Conservation (phyloP, 176 grass and related monocot species). For the Bothriochloa decipiens region DNA sequence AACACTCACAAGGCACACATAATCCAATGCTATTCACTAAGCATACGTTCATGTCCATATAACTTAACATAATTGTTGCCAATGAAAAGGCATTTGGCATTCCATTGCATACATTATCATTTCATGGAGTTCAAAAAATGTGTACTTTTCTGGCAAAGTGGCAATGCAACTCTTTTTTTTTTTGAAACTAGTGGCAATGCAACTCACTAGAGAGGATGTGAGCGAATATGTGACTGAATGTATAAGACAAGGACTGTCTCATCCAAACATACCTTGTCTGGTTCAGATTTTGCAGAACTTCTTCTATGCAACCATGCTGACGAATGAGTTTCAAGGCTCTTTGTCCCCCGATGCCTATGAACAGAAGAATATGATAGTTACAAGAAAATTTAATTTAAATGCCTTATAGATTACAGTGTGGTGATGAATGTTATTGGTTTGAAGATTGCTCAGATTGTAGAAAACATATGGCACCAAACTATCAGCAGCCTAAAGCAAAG, state of each 20-base stretch:
- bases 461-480: constrained; percentile 13
- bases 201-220: constrained; percentile 19
- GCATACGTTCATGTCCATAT: not conserved
- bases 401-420: not conserved
- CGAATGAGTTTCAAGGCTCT: constrained; percentile 92
- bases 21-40: not conserved
- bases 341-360: constrained; percentile 88
- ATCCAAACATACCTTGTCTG: constrained; percentile 58
- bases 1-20: constrained; percentile 17
- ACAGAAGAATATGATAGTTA: constrained; percentile 15
- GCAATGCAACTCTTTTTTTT: no score
- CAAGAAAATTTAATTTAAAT: constrained; percentile 25
- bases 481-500: constrained; percentile 25
- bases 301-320: constrained; percentile 82
- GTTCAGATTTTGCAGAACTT: constrained; percentile 82
- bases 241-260: constrained; percentile 9
- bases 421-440: not conserved
- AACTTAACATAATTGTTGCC: constrained; percentile 1
- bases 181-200: no score
- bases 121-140: constrained; percentile 3
- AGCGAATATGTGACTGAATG: not conserved
- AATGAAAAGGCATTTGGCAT: not conserved
- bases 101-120: constrained; percentile 6
- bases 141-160: not conserved
- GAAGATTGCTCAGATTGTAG: constrained; percentile 20